Base-by-base conservation (phyloP, 331 rosid genomes). In the Rosa hybrid region DNA sequence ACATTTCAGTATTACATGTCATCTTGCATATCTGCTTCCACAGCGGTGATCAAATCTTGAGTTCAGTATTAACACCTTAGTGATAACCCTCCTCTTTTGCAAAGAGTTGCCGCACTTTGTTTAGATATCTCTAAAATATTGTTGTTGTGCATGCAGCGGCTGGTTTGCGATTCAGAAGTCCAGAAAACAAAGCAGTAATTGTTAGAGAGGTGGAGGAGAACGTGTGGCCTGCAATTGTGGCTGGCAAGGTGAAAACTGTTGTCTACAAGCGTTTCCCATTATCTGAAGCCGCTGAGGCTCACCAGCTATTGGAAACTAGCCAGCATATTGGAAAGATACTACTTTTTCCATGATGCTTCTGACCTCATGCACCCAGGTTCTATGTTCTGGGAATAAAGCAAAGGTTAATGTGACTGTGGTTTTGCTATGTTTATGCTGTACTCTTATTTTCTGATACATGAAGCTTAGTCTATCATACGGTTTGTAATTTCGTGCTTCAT, bases 211-310 rank as follows among this genome's bases (percentile, higher is more conserved):
- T 92, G 84, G 97, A 90, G 90, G 88, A 90, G 87, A 91, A 90
- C 74, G 98, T 95, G 67, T 92, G 98, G 98, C 97, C 99, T 42
- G 99, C 99, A 73, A 88, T 95, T 76, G 92, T 78, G 23, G 93
- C 79, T 53, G 99, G 98, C 68, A 91, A 77, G 91, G 96, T 95
- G 84, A 95, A 89, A 85, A 92, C 94, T 74, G 92, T 92, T 62
- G 74, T 94, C 62, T 88, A 77, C 86, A 90, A 89, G 78, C 81
- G 77, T 72, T 89, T 88, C 68, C 98, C 93, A 18, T 60, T 95
- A 72, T 81, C 92, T 12, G 94, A 86, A 41, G 99, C 96, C 1
- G 90, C 90, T 2, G 96, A 91, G 82, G 98, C 90, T 75, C 99
- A 93, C 83, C 70, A 16, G 75, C 88, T 90, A 21, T 80, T 95